phyloP scores from a whole-genome alignment of 495 filamentous ascomycete genomes.

The Xylaria scruposa region DNA sequence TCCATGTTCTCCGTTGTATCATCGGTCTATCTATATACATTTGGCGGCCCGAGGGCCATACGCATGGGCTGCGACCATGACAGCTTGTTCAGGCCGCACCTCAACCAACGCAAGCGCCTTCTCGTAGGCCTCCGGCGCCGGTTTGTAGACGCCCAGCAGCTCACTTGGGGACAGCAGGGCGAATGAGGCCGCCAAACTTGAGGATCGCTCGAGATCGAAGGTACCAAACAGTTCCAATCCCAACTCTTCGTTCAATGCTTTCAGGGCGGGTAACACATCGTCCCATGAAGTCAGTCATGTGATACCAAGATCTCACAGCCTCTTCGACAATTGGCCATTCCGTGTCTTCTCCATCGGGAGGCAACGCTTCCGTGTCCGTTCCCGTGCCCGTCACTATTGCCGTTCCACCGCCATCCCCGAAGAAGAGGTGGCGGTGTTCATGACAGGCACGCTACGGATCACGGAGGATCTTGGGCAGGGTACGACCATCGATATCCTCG shows the following conservation, averaged over 20 bases:
- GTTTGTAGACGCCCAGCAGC: constrained; percentile 57
- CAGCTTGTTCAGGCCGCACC: constrained; percentile 53
- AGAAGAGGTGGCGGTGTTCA: constrained; percentile 35
- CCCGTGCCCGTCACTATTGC: background rate
- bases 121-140: constrained; percentile 51
- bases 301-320: constrained; percentile 50
- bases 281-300: constrained; percentile 56
- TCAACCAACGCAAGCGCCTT: constrained; percentile 54
- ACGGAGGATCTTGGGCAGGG: constrained; percentile 43
- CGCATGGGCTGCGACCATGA: constrained; percentile 62
- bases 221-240: constrained; percentile 48
- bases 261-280: constrained; percentile 45
- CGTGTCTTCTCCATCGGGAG: constrained; percentile 20
- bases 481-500: constrained; percentile 56
- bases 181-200: constrained; percentile 50
- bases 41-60: constrained; percentile 59
- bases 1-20: constrained; percentile 59
- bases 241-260: constrained; percentile 28
- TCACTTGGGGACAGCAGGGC: constrained; percentile 61
- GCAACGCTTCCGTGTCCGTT: constrained; percentile 14
- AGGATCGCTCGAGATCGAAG: constrained; percentile 57
- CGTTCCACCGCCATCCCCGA: constrained; percentile 24
- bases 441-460: constrained; percentile 31
- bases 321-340: constrained; percentile 16
- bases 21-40: constrained; percentile 61